These are phyloP conservation scores for Cordyceps farinosa DNA, from an alignment of 2,329 filamentous ascomycete genomes.

Conservation along the genomic window DNA sequence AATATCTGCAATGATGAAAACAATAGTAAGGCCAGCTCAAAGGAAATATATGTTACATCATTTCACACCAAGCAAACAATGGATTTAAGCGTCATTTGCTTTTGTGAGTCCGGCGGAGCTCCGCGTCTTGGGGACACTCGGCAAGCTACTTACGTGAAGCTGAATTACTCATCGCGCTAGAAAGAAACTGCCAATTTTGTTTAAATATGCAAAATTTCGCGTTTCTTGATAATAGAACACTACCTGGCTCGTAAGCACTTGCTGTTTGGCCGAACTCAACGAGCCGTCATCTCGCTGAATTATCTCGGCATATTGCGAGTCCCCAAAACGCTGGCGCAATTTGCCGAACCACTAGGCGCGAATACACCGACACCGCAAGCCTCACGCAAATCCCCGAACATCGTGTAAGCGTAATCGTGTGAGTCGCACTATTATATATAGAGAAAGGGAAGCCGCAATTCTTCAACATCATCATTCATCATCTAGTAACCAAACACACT, in stretches of 20 bases:
- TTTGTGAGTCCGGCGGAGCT: background rate
- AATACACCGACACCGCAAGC: background rate
- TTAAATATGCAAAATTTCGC: background rate
- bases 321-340: background rate
- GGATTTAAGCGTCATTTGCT: background rate
- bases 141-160: background rate
- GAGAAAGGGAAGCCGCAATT: background rate
- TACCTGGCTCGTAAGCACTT: background rate
- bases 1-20: slow-evolving; percentile 1
- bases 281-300: background rate
- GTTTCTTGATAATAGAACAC: background rate
- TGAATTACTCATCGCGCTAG: background rate
- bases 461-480: background rate
- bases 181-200: background rate
- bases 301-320: background rate
- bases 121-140: background rate
- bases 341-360: background rate
- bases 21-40: background rate
- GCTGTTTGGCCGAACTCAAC: background rate
- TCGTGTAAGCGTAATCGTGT: background rate
- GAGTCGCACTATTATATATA: background rate
- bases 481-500: background rate
- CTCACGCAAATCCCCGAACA: background rate
- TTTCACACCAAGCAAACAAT: background rate
- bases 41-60: background rate